A percentile compares a stretch with the other conserved stretches of the same genome.
Conservation (phyloP, 148 eudicot genomes). For the Vaccinium vitisidaea region DNA sequence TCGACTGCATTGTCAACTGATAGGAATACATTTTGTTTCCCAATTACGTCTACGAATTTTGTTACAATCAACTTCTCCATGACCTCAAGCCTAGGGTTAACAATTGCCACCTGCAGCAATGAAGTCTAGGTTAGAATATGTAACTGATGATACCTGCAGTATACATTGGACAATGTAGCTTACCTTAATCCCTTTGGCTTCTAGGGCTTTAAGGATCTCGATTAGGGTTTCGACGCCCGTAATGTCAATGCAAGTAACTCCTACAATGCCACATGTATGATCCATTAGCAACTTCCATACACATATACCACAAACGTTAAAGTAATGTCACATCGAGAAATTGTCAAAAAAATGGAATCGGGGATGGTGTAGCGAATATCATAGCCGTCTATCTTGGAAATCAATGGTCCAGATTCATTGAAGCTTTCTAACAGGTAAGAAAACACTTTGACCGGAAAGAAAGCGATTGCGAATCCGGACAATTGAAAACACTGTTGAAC, state of each 20-base stretch:
- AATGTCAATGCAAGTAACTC: slow-evolving; percentile 76
- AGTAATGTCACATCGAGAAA: neutral
- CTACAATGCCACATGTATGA: slow-evolving; percentile 28
- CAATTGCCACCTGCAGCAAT: slow-evolving; percentile 45
- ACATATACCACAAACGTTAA: neutral
- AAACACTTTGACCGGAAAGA: too few species aligned
- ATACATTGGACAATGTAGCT: neutral
- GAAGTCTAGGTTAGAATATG: neutral
- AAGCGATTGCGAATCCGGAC: too few species aligned
- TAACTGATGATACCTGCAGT: neutral
- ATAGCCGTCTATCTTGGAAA: too few species aligned
- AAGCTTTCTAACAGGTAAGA: too few species aligned
- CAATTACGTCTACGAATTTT: slow-evolving; percentile 56
- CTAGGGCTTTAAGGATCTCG: slow-evolving; percentile 52
- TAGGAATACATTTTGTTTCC: slow-evolving; percentile 54
- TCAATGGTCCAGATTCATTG: too few species aligned
- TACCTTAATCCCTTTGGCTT: slow-evolving; percentile 57
- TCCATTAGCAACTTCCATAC: neutral
- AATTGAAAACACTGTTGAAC: too few species aligned
- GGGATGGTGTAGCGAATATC: too few species aligned
- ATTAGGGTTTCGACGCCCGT: slow-evolving; percentile 76
- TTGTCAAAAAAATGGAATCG: too few species aligned
- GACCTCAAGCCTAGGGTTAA: slow-evolving; percentile 73
- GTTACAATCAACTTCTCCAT: slow-evolving; percentile 68
- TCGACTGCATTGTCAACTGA: slow-evolving; percentile 63